Evolutionary conservation across 108 stramenopile species (phyloP).

Genomic region (Conticribra guillardii): DNA sequence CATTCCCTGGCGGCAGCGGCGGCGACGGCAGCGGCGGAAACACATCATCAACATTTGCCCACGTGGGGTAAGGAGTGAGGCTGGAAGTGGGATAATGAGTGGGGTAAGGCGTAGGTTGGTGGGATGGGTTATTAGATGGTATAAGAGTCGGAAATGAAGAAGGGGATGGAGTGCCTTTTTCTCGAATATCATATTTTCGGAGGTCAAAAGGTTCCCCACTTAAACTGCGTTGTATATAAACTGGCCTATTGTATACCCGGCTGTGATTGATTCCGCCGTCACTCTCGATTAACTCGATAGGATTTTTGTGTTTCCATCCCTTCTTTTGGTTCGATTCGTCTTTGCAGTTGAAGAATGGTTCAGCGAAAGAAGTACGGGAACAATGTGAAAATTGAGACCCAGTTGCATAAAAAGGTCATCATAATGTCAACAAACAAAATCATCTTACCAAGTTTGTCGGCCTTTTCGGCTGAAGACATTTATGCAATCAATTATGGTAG

Average conservation of each 20-base stretch:
- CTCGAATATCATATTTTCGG: conserved; percentile 10
- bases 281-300: neutral
- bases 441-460: conserved; percentile 5
- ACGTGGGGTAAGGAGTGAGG: too few species aligned
- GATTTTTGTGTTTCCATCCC: conserved; percentile 16
- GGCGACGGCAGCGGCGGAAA: too few species aligned
- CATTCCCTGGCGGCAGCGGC: too few species aligned
- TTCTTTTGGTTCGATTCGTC: neutral
- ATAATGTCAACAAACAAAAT: too few species aligned
- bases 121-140: neutral
- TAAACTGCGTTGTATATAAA: conserved; percentile 14
- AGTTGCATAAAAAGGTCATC: neutral
- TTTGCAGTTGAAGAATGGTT: neutral
- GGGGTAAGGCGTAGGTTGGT: neutral
- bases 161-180: too few species aligned
- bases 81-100: neutral
- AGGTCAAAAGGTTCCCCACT: conserved; percentile 21
- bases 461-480: conserved; percentile 11
- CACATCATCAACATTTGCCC: too few species aligned
- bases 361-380: neutral
- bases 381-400: too few species aligned
- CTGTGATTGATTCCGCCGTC: neutral
- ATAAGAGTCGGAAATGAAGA: neutral
- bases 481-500: neutral
- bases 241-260: conserved; percentile 12